Conservation (phyloP, 225 moss, liverwort and hornwort species). For the Pseudoscleropodium purum region DNA sequence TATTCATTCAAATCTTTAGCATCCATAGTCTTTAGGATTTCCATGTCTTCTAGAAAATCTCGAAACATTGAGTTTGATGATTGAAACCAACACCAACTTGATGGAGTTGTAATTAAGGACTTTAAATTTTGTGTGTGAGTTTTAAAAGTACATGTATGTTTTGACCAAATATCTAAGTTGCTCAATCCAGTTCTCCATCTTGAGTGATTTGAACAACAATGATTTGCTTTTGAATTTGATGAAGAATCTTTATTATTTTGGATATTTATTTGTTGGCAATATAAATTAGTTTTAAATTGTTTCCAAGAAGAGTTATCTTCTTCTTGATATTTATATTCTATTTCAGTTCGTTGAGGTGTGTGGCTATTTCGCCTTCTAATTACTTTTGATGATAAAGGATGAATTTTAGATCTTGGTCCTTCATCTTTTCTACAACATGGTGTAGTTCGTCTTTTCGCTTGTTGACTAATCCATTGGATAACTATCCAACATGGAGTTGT, state of each 20-base stretch:
- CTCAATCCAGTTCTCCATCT: conserved; percentile 22
- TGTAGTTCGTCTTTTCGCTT: background rate
- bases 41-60: conserved; percentile 39
- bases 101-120: conserved; percentile 19
- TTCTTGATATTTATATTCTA: background rate
- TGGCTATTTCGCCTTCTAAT: conserved; percentile 28
- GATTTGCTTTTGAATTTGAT: background rate
- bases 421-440: conserved; percentile 16
- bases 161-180: conserved; percentile 31
- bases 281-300: background rate
- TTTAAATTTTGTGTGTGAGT: conserved; percentile 13
- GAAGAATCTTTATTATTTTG: background rate
- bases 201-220: background rate
- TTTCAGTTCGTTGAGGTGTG: background rate
- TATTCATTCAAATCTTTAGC: conserved; percentile 45
- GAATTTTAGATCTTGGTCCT: conserved; percentile 27
- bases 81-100: conserved; percentile 46
- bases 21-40: conserved; percentile 36
- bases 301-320: background rate
- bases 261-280: background rate
- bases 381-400: conserved; percentile 42
- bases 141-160: conserved; percentile 4
- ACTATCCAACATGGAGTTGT: conserved; percentile 18
- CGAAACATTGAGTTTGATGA: conserved; percentile 31
- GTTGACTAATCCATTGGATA: conserved; percentile 7